Evolutionary conservation across 176 grass and related monocot species (phyloP), one percentile per base, ranked within the genome.

Genomic region (Chloris gayana): DNA sequence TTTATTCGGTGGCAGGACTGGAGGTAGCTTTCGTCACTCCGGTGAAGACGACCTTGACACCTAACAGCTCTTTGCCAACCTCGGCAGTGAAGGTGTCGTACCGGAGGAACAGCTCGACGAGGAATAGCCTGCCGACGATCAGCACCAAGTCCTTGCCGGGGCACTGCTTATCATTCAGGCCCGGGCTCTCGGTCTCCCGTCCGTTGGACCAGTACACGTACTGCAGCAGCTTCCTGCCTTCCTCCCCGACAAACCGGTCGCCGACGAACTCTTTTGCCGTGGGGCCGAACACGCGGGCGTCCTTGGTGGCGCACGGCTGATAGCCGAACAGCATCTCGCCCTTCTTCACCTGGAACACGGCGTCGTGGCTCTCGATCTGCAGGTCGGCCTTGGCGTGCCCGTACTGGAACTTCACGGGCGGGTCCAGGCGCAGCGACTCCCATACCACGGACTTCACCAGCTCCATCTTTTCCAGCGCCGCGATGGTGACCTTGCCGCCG

Each of bases 121-220:
- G 60, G 32, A 93, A 33, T 34, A 93, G 87, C 84, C 88, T 80
- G 21, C 85, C 91, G 13, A 93, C 91, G 80, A 93, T 81, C 41
- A 85, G 84, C 1, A 93, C 87, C 2, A 93, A 77, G 53, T 93
- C 80, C 81, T 93, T 93, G 29, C 88, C 91, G 13, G 91, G 74
- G 73, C 91, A 93, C 81, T 90, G 91, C 84, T 93, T 93, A 85
- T 93, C 85, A 49, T 24, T 24, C 2, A 88, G 67, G 69, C 60
- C 75, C 15, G 91, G 88, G 51, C 1, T 82, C 77, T 85, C 91
- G 3, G 88, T 93, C 91, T 90, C 91, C 34, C 65, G 61, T 4
- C 91, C 91, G 56, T 93, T 93, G 30, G 90, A 91, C 90, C 90
- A 91, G 65, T 82, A 84, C 27, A 91, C 90, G 90, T 91, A 91